A percentile compares a stretch with the other conserved stretches of the same genome.
Evolutionary conservation across 1,284 basidiomycete genomes (phyloP).

Genomic region (Fomitopsis betulina): DNA sequence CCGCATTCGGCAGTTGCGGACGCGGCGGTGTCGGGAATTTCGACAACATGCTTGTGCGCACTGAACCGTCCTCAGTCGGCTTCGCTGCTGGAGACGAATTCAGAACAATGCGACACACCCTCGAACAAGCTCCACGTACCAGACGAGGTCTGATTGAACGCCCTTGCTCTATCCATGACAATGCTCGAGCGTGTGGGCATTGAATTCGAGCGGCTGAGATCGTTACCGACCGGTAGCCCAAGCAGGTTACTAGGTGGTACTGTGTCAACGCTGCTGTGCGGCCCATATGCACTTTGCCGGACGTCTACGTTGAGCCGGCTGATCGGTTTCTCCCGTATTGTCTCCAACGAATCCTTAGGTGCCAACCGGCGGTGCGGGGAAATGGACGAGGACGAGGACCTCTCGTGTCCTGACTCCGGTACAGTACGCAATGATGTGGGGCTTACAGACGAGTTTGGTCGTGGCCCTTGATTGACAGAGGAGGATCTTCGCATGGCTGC

Average conservation of each 20-base stretch:
- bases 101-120: not conserved
- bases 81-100: not conserved
- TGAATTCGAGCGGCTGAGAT: slow-evolving; percentile 20
- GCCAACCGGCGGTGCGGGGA: slow-evolving; percentile 5
- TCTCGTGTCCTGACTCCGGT: slow-evolving; percentile 6
- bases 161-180: slow-evolving; percentile 45
- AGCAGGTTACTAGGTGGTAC: slow-evolving; percentile 14
- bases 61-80: slow-evolving; percentile 12
- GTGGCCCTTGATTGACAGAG: slow-evolving; percentile 5
- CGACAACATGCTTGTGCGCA: slow-evolving; percentile 23
- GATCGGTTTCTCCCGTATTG: not conserved
- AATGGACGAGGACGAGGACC: not conserved
- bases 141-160: slow-evolving; percentile 26
- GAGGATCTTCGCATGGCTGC: slow-evolving; percentile 13
- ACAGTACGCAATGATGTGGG: slow-evolving; percentile 11
- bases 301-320: not conserved
- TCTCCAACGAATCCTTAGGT: not conserved
- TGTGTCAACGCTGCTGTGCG: slow-evolving; percentile 16
- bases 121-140: slow-evolving; percentile 8
- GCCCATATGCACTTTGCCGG: slow-evolving; percentile 5
- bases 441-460: slow-evolving; percentile 12
- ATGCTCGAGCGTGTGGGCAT: slow-evolving; percentile 32
- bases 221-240: slow-evolving; percentile 3
- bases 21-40: slow-evolving; percentile 39
- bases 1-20: slow-evolving; percentile 17